Conservation (phyloP, 1,139 yeast genomes). For the Suhomyces kunorum region DNA sequence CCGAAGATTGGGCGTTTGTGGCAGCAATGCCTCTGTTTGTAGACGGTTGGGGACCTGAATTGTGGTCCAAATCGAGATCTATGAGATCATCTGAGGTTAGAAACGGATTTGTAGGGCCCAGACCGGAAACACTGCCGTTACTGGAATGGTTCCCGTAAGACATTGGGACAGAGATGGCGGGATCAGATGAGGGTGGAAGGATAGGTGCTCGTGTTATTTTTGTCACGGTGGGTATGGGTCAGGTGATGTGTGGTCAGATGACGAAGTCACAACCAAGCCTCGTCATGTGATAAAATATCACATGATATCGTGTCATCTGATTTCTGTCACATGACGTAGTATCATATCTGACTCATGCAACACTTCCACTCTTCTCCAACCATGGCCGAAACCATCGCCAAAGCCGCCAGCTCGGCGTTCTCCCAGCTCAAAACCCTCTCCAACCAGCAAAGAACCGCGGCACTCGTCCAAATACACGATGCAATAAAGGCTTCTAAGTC, state of each 20-base stretch:
- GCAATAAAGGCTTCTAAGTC: constrained; percentile 60
- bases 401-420: constrained; percentile 75
- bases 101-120: constrained; percentile 7
- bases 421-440: constrained; percentile 75
- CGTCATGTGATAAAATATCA: too few relatives aligned
- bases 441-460: constrained; percentile 70
- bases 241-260: constrained; percentile 2
- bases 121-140: constrained; percentile 5
- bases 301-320: too few relatives aligned
- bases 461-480: constrained; percentile 71
- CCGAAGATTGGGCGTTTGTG: background rate
- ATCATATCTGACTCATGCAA: background rate
- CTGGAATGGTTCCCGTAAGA: constrained; percentile 7
- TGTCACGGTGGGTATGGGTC: constrained; percentile 2
- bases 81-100: constrained; percentile 28
- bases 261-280: too few relatives aligned
- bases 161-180: constrained; percentile 7
- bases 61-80: constrained; percentile 29
- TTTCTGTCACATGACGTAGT: background rate
- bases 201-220: constrained; percentile 7
- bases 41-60: background rate
- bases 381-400: constrained; percentile 75
- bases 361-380: background rate
- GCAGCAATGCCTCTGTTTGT: background rate
- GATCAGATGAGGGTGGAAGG: background rate